A percentile compares a stretch with the other conserved stretches of the same genome.
These are phyloP conservation scores for Bimuria novae-zelandiae DNA, from an alignment of 2,329 filamentous ascomycete genomes.

Conservation along the genomic window DNA sequence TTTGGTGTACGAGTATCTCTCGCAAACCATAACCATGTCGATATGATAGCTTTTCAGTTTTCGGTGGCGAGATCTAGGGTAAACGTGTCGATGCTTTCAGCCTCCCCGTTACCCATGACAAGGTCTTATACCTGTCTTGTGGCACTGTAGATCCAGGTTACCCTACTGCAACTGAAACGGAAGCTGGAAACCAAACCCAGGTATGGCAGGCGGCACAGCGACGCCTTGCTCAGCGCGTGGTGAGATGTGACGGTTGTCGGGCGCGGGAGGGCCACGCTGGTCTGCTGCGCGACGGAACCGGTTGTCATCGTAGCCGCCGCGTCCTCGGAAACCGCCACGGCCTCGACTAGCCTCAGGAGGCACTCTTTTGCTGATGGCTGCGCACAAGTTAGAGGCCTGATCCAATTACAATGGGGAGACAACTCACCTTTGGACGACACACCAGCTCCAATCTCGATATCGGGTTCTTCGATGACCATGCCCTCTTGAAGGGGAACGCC, in stretches of 20 bases:
- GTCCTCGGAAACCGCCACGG: slow-evolving; percentile 18
- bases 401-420: background rate
- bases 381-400: too few species aligned
- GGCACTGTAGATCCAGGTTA: too few species aligned
- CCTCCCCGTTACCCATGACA: too few species aligned
- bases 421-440: slow-evolving; percentile 83
- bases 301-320: slow-evolving; percentile 19
- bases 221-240: slow-evolving; percentile 48
- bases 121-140: too few species aligned
- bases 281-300: slow-evolving; percentile 37
- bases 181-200: slow-evolving; percentile 58
- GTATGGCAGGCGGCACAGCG: slow-evolving; percentile 58
- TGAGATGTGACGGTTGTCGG: slow-evolving; percentile 41
- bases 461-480: slow-evolving; percentile 92
- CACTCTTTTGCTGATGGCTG: slow-evolving; percentile 44
- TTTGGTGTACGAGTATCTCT: too few species aligned
- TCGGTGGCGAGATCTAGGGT: too few species aligned
- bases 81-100: too few species aligned
- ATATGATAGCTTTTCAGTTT: too few species aligned
- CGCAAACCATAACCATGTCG: too few species aligned
- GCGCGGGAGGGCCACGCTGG: slow-evolving; percentile 16
- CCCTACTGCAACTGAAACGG: slow-evolving; percentile 4
- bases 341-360: slow-evolving; percentile 36
- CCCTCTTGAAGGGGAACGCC: slow-evolving; percentile 79
- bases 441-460: slow-evolving; percentile 97